Conservation (phyloP, 176 grass and related monocot species). For the Miscanthus lutarioriparius region DNA sequence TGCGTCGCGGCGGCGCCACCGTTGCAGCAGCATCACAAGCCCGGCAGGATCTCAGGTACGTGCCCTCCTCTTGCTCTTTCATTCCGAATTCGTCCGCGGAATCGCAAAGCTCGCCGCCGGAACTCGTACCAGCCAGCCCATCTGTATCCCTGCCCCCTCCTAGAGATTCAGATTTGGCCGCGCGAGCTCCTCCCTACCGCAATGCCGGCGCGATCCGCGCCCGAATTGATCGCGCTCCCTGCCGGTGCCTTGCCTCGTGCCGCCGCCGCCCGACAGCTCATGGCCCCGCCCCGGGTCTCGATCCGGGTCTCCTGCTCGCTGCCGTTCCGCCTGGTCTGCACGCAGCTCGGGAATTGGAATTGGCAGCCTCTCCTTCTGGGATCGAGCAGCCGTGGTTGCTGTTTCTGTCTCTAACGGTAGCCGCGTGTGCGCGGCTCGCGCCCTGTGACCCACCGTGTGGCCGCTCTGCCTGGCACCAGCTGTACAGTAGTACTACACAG, state of each 20-base stretch:
- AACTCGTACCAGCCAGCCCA: neutral
- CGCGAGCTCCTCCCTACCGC: neutral
- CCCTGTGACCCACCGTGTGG: conserved; percentile 37
- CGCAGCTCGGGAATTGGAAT: neutral
- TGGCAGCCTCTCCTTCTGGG: neutral
- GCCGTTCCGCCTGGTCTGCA: neutral
- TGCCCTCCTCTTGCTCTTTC: neutral
- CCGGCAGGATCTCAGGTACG: conserved; percentile 48
- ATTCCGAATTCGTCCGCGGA: neutral
- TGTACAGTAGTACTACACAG: neutral
- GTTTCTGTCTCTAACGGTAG: neutral
- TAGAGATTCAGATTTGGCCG: conserved; percentile 36
- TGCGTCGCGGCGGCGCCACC: conserved; percentile 21
- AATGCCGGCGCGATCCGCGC: neutral
- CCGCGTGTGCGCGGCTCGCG: neutral
- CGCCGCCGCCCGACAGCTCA: neutral
- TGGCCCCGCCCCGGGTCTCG: neutral
- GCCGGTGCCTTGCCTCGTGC: neutral
- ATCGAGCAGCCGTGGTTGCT: neutral
- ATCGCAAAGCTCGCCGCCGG: neutral
- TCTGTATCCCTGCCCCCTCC: no score
- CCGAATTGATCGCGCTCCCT: neutral
- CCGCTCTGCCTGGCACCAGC: conserved; percentile 23
- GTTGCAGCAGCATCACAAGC: conserved; percentile 6
- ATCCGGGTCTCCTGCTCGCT: neutral